Base-by-base conservation (phyloP, 345 rosid genomes). In the Firmiana major region DNA sequence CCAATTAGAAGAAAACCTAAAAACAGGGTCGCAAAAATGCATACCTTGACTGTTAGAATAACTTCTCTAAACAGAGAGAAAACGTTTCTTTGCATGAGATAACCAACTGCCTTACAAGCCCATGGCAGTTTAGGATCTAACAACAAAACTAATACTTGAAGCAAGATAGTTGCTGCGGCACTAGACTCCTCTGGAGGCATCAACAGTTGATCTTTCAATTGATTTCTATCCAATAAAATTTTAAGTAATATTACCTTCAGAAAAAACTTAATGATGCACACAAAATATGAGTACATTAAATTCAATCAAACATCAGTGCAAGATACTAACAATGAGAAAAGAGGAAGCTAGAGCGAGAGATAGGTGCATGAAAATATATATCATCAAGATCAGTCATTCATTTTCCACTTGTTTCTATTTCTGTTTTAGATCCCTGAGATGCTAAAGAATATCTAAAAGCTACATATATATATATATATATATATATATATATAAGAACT, bases 111-210 rank as follows among this genome's bases (percentile, higher is more conserved):
- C 86, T 91, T 89, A 86, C 97, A 96, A 80, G 81, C 92, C 98
- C 98, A 93, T 64, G 98, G 99, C 81, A 88, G 89, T 86, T 86
- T 87, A 79, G 93, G 89, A 85, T 92, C 93, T 73, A 92, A 81
- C 83, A 96, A 84, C 74, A 87, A 71, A 53, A 82, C 81, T 66
- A 89, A 82, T 75, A 91, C 87, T 85, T 91, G 95, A 75, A 97
- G 87, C 86, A 97, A 85, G 69, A 88, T 73, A 75, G 85, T 75
- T 64, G 88, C 80, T 68, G 92, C 77, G 64, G 46, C 73, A 84
- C 79, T 79, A 69, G 86, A 79, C 71, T 88, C 92, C 71, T 80
- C 78, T 7, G 81, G 79, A 64, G 87, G 82, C 75, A 68, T 80
- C 75, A 86, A 76, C 74, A 91, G 87, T 67, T 90, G 92, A 77